Conservation (phyloP, 73 alveolate species). For the Paramecium octaurelia region DNA sequence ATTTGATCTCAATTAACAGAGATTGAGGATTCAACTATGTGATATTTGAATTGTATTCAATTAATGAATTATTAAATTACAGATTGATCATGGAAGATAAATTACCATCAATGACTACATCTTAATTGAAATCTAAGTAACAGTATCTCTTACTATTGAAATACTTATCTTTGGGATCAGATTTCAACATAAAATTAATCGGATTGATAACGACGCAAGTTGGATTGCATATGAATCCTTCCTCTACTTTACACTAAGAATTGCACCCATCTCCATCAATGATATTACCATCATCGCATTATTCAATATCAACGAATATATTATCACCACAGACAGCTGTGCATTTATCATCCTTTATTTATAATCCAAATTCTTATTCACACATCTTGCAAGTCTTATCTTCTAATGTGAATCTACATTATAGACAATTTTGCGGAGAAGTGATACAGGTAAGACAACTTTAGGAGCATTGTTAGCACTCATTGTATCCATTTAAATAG, state of each 20-base stretch:
- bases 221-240: background rate
- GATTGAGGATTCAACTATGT: background rate
- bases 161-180: background rate
- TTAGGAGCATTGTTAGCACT: background rate
- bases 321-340: slow-evolving; percentile 15
- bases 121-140: background rate
- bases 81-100: background rate
- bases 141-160: background rate
- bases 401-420: background rate
- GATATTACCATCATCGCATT: slow-evolving; percentile 37
- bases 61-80: background rate
- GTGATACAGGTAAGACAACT: background rate
- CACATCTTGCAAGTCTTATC: background rate
- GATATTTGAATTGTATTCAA: background rate
- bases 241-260: background rate
- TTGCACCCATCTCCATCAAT: slow-evolving; percentile 36
- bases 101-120: background rate
- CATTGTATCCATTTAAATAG: background rate
- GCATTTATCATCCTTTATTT: background rate
- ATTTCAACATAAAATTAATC: background rate
- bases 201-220: background rate
- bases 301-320: background rate
- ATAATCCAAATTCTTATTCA: background rate
- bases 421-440: background rate
- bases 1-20: background rate